phyloP scores from a whole-genome alignment of 2,329 filamentous ascomycete species.

The Pseudopyricularia javanii region DNA sequence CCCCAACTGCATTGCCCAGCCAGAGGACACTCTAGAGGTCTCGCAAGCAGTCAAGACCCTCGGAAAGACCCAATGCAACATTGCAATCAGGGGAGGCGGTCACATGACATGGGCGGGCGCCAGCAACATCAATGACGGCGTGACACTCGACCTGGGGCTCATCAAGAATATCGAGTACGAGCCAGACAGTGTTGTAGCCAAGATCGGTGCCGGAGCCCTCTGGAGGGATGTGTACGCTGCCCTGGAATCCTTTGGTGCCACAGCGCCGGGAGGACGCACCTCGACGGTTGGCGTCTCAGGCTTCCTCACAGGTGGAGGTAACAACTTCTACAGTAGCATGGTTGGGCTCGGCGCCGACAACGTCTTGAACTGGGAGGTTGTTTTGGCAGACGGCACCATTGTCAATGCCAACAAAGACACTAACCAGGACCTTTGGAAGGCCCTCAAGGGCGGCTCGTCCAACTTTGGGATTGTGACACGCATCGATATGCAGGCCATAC shows the following conservation, averaged over 20 bases:
- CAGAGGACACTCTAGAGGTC: too few relatives aligned
- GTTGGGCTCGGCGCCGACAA: constrained; percentile 27
- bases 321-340: constrained; percentile 12
- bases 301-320: constrained; percentile 14
- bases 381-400: constrained; percentile 26
- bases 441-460: constrained; percentile 28
- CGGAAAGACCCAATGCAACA: too few relatives aligned
- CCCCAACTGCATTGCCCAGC: too few relatives aligned
- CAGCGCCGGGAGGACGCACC: constrained; percentile 12
- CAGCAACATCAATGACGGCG: constrained; percentile 22
- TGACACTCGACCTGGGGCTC: constrained; percentile 22
- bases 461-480: constrained; percentile 26
- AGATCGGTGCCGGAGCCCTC: constrained; percentile 20
- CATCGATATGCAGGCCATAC: too few relatives aligned
- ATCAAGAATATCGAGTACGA: constrained; percentile 18
- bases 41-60: too few relatives aligned
- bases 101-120: constrained; percentile 7
- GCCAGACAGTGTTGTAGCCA: constrained; percentile 14
- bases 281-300: constrained; percentile 16
- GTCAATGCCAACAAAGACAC: constrained; percentile 10
- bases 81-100: too few relatives aligned
- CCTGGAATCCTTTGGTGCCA: constrained; percentile 14
- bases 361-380: constrained; percentile 25
- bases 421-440: constrained; percentile 11
- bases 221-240: constrained; percentile 25